phyloP scores from a whole-genome alignment of 1,284 basidiomycete species.

The Ceratobasidium sp. region DNA sequence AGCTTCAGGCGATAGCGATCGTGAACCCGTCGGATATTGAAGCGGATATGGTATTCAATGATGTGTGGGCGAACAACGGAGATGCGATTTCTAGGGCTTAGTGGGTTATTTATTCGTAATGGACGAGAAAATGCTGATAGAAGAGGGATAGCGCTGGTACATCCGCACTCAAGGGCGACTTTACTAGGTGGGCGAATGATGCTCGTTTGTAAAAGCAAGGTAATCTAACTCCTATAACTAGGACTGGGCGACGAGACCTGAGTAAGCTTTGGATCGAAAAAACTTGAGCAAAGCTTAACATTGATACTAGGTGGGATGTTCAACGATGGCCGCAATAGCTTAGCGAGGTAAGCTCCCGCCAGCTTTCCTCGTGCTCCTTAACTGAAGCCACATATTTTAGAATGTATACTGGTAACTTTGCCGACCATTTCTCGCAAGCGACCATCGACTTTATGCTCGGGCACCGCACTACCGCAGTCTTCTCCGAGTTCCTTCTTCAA shows the following conservation, averaged over 20 bases:
- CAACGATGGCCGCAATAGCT: conserved; percentile 92
- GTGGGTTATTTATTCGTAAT: conserved; percentile 66
- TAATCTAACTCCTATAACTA: conserved; percentile 53
- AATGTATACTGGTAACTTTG: conserved; percentile 88
- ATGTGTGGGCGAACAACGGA: conserved; percentile 96
- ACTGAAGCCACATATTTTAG: conserved; percentile 56
- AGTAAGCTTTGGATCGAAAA: conserved; percentile 49
- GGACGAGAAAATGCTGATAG: neutral
- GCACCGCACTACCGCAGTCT: conserved; percentile 84
- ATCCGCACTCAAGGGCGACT: conserved; percentile 96
- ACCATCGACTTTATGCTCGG: conserved; percentile 94
- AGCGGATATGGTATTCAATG: conserved; percentile 87
- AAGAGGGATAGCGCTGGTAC: conserved; percentile 77
- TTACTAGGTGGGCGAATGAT: conserved; percentile 72
- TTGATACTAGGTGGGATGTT: conserved; percentile 74
- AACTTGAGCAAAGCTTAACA: neutral
- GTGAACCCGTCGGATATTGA: conserved; percentile 66
- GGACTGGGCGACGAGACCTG: conserved; percentile 93
- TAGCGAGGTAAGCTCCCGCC: conserved; percentile 70
- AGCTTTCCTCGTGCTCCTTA: neutral
- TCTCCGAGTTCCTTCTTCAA: conserved; percentile 90
- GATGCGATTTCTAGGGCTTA: conserved; percentile 89
- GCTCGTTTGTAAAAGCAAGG: neutral
- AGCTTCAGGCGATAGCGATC: conserved; percentile 84
- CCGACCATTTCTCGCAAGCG: conserved; percentile 96